Evolutionary conservation across 2,329 filamentous ascomycete genomes (phyloP).

Genomic region (Penicillium glabrum): DNA sequence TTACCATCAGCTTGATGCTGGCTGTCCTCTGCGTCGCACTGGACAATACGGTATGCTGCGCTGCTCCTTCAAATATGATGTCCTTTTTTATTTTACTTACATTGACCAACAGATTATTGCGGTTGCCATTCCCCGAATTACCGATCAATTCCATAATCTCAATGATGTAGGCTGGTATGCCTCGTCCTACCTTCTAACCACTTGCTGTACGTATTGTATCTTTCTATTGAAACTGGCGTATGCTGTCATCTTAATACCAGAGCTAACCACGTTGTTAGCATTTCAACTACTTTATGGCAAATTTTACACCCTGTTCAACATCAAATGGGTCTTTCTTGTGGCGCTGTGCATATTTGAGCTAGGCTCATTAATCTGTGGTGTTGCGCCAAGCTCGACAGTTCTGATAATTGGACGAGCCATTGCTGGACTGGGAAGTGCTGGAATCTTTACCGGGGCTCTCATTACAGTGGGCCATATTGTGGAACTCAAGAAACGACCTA

Average conservation of each 20-base stretch:
- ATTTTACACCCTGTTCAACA: constrained; percentile 30
- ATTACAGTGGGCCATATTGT: constrained; percentile 34
- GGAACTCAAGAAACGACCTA: constrained; percentile 29
- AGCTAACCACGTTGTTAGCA: neutral
- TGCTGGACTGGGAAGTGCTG: constrained; percentile 32
- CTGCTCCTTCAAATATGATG: neutral
- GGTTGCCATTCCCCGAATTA: neutral
- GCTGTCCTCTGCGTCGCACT: neutral
- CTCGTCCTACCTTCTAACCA: constrained; percentile 34
- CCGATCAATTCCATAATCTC: neutral
- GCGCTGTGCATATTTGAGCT: constrained; percentile 37
- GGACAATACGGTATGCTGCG: neutral
- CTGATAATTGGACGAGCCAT: constrained; percentile 38
- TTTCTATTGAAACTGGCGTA: neutral
- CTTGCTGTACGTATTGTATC: constrained; percentile 5
- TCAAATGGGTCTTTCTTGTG: constrained; percentile 36
- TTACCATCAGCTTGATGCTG: neutral
- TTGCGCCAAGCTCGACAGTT: constrained; percentile 27
- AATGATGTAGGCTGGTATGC: constrained; percentile 5
- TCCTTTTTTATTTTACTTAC: neutral
- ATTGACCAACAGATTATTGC: neutral
- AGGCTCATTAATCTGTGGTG: constrained; percentile 32
- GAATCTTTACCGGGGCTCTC: constrained; percentile 31
- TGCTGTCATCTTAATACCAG: neutral
- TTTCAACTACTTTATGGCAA: neutral